Conservation (phyloP, 768 basidiomycete species). For the Mycena filopes region DNA sequence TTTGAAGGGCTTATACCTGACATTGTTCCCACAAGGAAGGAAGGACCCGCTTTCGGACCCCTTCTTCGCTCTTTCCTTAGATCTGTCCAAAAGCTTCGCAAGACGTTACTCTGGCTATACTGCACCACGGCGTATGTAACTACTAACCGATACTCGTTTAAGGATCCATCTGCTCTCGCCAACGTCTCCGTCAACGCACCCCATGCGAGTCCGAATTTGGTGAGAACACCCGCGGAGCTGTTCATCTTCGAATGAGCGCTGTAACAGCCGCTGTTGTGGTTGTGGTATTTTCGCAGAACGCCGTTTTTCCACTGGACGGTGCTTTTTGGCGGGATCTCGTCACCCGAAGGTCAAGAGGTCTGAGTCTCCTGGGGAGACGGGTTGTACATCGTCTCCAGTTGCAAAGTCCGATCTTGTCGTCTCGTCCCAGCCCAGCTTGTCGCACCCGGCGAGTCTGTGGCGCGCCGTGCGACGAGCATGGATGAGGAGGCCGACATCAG, state of each 20-base stretch:
- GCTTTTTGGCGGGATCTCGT: neutral
- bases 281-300: neutral
- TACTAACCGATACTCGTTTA: too few relatives aligned
- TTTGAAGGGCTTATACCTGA: slow-evolving; percentile 5
- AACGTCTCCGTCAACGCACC: too few relatives aligned
- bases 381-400: neutral
- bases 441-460: neutral
- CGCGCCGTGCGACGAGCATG: neutral
- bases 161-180: too few relatives aligned
- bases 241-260: neutral
- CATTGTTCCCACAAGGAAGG: slow-evolving; percentile 28
- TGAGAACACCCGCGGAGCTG: slow-evolving; percentile 11
- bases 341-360: neutral
- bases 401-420: neutral
- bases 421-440: neutral
- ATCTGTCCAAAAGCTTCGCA: neutral
- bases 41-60: too few relatives aligned
- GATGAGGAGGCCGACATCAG: too few relatives aligned
- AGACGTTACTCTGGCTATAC: slow-evolving; percentile 1
- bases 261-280: neutral
- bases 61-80: neutral
- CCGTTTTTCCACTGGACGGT: neutral
- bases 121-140: too few relatives aligned
- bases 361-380: neutral
- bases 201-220: slow-evolving; percentile 4